phyloP scores from a whole-genome alignment of 2,329 filamentous ascomycete genomes.

The Claviceps purpurea region DNA sequence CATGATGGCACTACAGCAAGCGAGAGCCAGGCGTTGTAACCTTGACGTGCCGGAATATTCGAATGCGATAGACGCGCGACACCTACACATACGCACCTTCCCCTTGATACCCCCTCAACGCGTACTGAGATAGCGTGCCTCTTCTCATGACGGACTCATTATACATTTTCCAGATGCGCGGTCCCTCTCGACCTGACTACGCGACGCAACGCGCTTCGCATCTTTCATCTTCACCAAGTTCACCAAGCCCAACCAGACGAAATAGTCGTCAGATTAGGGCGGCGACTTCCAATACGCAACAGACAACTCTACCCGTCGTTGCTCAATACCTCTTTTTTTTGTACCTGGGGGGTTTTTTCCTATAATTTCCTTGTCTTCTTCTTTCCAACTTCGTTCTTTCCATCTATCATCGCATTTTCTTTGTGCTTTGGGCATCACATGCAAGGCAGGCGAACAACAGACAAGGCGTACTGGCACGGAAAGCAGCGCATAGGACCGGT shows the following conservation, averaged over 20 bases:
- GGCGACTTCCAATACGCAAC: background rate
- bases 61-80: too few relatives aligned
- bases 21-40: too few relatives aligned
- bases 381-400: background rate
- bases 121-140: too few relatives aligned
- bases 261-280: background rate
- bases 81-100: too few relatives aligned
- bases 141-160: too few relatives aligned
- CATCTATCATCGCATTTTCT: background rate
- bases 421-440: conserved; percentile 3
- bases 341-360: background rate
- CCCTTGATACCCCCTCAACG: too few relatives aligned
- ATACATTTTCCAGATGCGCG: too few relatives aligned
- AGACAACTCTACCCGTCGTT: background rate
- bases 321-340: background rate
- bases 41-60: too few relatives aligned
- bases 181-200: too few relatives aligned
- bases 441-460: background rate
- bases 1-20: background rate
- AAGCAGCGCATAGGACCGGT: background rate
- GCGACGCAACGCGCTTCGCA: too few relatives aligned
- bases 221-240: background rate
- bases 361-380: background rate
- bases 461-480: conserved; percentile 4
- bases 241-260: background rate